Conservation (phyloP, 2,329 filamentous ascomycete species). For the Neurospora sp. region DNA sequence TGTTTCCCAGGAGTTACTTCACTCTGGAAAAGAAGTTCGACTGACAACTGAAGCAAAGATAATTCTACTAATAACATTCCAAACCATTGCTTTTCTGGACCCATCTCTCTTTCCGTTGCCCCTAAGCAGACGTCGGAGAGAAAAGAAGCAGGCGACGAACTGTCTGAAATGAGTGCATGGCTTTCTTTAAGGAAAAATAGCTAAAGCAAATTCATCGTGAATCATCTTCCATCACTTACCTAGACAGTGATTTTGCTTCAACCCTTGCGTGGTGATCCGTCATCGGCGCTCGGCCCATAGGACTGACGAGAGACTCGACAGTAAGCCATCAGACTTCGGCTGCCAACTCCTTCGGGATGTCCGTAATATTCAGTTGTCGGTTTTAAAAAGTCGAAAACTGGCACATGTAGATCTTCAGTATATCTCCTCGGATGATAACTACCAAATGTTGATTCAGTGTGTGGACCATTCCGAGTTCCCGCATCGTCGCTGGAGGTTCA, state of each 20-base stretch:
- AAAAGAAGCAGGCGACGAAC: not conserved
- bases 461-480: not conserved
- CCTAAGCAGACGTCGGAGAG: not conserved
- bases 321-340: not conserved
- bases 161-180: not conserved
- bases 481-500: not conserved
- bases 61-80: not conserved
- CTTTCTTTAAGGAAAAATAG: not conserved
- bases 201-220: not conserved
- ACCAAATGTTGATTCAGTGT: not conserved
- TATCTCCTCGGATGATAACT: too few relatives aligned
- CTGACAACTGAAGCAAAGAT: not conserved
- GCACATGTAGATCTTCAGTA: too few relatives aligned
- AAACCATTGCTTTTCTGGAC: not conserved
- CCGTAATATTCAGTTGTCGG: not conserved
- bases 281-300: not conserved
- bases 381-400: too few relatives aligned
- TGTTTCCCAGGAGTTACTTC: not conserved
- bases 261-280: not conserved
- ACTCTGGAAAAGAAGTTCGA: not conserved
- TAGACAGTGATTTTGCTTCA: not conserved
- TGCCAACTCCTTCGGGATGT: not conserved
- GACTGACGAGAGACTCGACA: not conserved
- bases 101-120: not conserved
- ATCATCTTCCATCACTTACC: not conserved